phyloP scores from a whole-genome alignment of 192 early-diverging fungal genomes.

The Lobulomyces angularis region DNA sequence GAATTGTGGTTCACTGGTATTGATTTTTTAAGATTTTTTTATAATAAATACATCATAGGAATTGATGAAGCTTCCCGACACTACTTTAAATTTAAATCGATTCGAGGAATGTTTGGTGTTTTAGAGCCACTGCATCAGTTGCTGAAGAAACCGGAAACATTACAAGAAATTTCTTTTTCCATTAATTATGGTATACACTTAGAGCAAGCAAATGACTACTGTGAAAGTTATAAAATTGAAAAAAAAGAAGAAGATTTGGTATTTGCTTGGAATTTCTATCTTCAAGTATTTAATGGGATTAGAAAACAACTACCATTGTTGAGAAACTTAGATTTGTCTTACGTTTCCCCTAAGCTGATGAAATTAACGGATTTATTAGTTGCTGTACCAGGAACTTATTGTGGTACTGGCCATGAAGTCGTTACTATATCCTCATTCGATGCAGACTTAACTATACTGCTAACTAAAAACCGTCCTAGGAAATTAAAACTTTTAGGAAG shows the following conservation, averaged over 20 bases:
- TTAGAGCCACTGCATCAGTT: constrained; percentile 55
- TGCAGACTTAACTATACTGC: no score
- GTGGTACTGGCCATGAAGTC: no score
- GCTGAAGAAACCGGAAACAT: constrained; percentile 54
- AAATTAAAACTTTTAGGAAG: constrained; percentile 67
- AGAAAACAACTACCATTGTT: no score
- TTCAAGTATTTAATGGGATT: no score
- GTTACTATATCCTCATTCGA: no score
- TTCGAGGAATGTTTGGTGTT: constrained; percentile 51
- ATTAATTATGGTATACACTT: constrained; percentile 58
- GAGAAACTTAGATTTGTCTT: no score
- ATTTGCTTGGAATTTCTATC: constrained; percentile 71
- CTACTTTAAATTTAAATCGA: no score
- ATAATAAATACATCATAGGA: constrained; percentile 42
- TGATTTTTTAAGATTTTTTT: constrained; percentile 50
- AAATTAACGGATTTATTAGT: no score
- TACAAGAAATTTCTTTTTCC: constrained; percentile 57
- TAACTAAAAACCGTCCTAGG: constrained; percentile 75
- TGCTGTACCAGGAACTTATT: no score
- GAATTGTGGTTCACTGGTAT: constrained; percentile 73
- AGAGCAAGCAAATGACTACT: constrained; percentile 51
- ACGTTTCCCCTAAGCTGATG: no score
- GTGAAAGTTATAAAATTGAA: constrained; percentile 45
- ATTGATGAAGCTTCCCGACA: no score
- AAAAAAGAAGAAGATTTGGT: constrained; percentile 51